These are phyloP conservation scores for Pseudocercospora cruenta DNA, from an alignment of 2,329 filamentous ascomycete species.

Conservation along the genomic window DNA sequence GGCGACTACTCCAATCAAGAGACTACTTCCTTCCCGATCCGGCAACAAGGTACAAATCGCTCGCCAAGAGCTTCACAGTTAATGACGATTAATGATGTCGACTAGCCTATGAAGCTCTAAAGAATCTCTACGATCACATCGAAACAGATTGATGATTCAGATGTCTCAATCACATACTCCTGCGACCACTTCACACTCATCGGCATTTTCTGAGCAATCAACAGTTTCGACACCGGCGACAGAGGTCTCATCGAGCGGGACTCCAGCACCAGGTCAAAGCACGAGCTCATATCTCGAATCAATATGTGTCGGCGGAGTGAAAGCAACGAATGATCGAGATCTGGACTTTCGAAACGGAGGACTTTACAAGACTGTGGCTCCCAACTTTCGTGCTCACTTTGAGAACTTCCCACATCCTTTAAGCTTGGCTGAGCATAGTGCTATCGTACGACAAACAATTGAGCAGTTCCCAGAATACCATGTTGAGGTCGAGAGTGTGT, in stretches of 20 bases:
- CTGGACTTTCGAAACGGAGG: conserved; percentile 14
- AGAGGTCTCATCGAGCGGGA: not conserved
- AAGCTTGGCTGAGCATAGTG: conserved; percentile 13
- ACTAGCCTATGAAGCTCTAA: not conserved
- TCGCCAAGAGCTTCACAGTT: not conserved
- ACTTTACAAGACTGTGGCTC: conserved; percentile 16
- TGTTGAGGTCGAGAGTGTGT: conserved; percentile 9
- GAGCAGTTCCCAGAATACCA: conserved; percentile 14
- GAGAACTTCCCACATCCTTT: conserved; percentile 20
- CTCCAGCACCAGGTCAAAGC: conserved; percentile 8
- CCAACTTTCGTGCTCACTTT: conserved; percentile 19
- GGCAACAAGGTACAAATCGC: not conserved
- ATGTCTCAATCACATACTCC: not conserved
- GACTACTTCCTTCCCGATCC: not conserved
- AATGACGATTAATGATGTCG: not conserved
- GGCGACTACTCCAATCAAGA: not conserved
- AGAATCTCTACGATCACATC: not conserved
- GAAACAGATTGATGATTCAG: not conserved
- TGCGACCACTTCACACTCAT: not conserved
- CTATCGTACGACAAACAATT: conserved; percentile 14
- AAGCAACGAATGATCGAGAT: conserved; percentile 18
- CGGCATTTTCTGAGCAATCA: not conserved
- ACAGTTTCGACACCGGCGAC: not conserved
- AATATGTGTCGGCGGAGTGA: conserved; percentile 11
- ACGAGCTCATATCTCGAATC: conserved; percentile 17